A percentile compares a stretch with the other conserved stretches of the same genome.
Conservation (phyloP, 1,284 basidiomycete genomes). For the Cryptococcus floricola region DNA sequence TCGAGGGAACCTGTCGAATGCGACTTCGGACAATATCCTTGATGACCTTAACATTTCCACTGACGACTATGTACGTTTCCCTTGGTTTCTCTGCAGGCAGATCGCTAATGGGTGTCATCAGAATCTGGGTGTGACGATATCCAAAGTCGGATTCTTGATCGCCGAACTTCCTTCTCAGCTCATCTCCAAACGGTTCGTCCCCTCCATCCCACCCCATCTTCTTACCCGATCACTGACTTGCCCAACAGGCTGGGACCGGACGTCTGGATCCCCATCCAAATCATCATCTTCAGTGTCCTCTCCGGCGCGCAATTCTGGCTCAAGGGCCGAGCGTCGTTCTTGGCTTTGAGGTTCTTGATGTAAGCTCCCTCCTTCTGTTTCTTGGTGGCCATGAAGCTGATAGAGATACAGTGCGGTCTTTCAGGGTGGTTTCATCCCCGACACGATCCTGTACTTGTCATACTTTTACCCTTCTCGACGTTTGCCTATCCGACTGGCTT, state of each 20-base stretch:
- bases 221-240: no score
- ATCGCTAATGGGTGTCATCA: not conserved
- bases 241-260: slow-evolving; percentile 51
- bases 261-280: slow-evolving; percentile 65
- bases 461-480: slow-evolving; percentile 68
- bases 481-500: slow-evolving; percentile 62
- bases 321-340: slow-evolving; percentile 57
- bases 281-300: slow-evolving; percentile 46
- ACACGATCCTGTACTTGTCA: slow-evolving; percentile 63
- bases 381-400: not conserved
- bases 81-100: not conserved
- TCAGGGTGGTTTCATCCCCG: slow-evolving; percentile 58
- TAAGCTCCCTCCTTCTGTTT: slow-evolving; percentile 24
- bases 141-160: slow-evolving; percentile 58
- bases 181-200: slow-evolving; percentile 58
- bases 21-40: slow-evolving; percentile 66
- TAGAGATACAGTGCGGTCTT: slow-evolving; percentile 25
- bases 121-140: slow-evolving; percentile 60
- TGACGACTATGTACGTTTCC: slow-evolving; percentile 21
- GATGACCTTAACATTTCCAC: slow-evolving; percentile 53
- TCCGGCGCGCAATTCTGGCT: slow-evolving; percentile 64
- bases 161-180: slow-evolving; percentile 60
- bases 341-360: slow-evolving; percentile 52
- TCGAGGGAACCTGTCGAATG: slow-evolving; percentile 53
- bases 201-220: not conserved